phyloP scores from a whole-genome alignment of 352 stramenopile genomes.

The Globisporangium splendens region DNA sequence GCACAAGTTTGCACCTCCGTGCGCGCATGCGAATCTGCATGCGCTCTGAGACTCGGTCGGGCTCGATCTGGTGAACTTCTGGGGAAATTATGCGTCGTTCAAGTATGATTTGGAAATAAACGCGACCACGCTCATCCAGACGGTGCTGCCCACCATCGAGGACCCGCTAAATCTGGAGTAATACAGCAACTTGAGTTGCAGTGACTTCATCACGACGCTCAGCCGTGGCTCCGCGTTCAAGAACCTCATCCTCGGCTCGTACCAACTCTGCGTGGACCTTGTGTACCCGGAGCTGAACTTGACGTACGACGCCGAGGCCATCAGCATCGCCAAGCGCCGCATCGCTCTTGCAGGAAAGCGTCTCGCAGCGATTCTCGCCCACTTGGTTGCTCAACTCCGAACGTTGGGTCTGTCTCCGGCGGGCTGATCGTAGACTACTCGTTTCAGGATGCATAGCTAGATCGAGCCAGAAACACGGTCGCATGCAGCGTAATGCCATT shows the following conservation, averaged over 20 bases:
- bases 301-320: slow-evolving; percentile 17
- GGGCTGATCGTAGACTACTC: no score
- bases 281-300: slow-evolving; percentile 39
- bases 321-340: slow-evolving; percentile 34
- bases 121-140: slow-evolving; percentile 38
- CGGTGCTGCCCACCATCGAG: slow-evolving; percentile 22
- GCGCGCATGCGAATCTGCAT: slow-evolving; percentile 54
- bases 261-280: slow-evolving; percentile 31
- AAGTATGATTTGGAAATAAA: slow-evolving; percentile 21
- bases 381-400: slow-evolving; percentile 47
- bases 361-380: slow-evolving; percentile 49
- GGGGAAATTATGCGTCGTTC: slow-evolving; percentile 12
- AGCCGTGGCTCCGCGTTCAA: slow-evolving; percentile 21
- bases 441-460: no score
- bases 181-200: slow-evolving; percentile 34
- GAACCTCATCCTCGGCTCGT: slow-evolving; percentile 38
- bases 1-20: slow-evolving; percentile 45
- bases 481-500: no score
- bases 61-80: slow-evolving; percentile 52
- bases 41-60: slow-evolving; percentile 54
- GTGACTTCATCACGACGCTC: slow-evolving; percentile 29
- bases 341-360: slow-evolving; percentile 45
- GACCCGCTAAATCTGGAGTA: slow-evolving; percentile 36
- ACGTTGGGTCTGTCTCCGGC: no score
- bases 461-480: no score